Conservation (phyloP, 23 red algal genomes). For the Agarophyton chilense region DNA sequence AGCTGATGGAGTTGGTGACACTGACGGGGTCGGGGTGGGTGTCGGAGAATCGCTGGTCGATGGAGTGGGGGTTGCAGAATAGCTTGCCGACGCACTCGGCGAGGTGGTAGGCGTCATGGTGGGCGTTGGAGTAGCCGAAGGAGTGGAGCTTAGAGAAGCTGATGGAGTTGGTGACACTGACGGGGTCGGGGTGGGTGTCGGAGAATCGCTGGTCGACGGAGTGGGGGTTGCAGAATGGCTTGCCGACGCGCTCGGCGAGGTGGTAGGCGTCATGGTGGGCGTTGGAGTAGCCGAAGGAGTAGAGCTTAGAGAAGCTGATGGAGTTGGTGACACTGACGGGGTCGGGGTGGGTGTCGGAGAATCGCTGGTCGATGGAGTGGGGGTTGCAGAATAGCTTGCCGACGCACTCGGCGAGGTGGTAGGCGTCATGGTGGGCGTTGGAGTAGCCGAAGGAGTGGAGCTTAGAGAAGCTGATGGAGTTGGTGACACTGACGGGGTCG, state of each 20-base stretch:
- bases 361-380: not conserved
- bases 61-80: not conserved
- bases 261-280: too few relatives aligned
- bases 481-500: not conserved
- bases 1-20: not conserved
- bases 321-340: not conserved
- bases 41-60: not conserved
- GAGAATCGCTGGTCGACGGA: not conserved
- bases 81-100: too few relatives aligned
- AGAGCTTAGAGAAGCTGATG: not conserved
- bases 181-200: not conserved
- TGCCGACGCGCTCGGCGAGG: not conserved
- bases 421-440: not conserved
- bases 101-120: not conserved
- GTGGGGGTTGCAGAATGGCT: not conserved
- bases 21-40: not conserved
- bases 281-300: not conserved
- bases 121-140: not conserved
- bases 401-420: not conserved
- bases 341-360: not conserved
- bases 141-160: not conserved
- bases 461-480: not conserved
- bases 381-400: not conserved
- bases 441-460: not conserved
- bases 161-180: not conserved